Evolutionary conservation across 352 stramenopile species (phyloP), one percentile per base, ranked within the genome.

Genomic region (Globisporangium cystogenes): DNA sequence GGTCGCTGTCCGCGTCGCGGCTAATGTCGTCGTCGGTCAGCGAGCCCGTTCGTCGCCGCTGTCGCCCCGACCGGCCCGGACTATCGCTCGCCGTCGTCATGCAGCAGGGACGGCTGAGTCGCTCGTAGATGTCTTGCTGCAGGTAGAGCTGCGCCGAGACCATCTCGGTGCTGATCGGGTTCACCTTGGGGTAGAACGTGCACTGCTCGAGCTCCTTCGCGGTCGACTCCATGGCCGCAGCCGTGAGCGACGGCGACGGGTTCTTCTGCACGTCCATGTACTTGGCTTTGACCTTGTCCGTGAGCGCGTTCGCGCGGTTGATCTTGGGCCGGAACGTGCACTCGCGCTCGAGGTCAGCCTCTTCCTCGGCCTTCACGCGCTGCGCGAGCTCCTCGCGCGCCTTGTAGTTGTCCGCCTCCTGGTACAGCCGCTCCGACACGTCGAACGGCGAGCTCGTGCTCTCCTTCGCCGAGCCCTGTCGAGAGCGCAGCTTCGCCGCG

Each of bases 121-220:
- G 79, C 43, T 91, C 79, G 64, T 87, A 91, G 49, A 94, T 91
- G 50, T 94, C 86, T 54, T 94, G 79, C 57, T 90, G 76, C 36
- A 92, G 60, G 39, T 94, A 93, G 46, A 92, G 67, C 54, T 94
- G 84, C 0, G 84, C 84, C 5, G 82, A 90, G 16, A 87, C 65
- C 82, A 94, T 93, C 37, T 88, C 80, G 3, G 70, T 62, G 51
- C 68, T 67, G 53, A 94, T 83, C 2, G 65, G 53, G 55, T 94
- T 93, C 42, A 93, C 75, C 61, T 89, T 86, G 4, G 82, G 82
- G 27, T 74, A 67, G 46, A 93, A 90, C 20, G 82, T 91, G 64
- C 82, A 93, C 57, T 90, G 69, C 23, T 79, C 62, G 20, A 91
- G 58, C 49, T 87, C 82, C 57, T 77, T 77, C 20, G 74, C 72